Percentiles rank a stretch among this genome's conserved stretches.
Conservation (phyloP, 1,139 yeast species). For the Lodderomyces metapsilosis region DNA sequence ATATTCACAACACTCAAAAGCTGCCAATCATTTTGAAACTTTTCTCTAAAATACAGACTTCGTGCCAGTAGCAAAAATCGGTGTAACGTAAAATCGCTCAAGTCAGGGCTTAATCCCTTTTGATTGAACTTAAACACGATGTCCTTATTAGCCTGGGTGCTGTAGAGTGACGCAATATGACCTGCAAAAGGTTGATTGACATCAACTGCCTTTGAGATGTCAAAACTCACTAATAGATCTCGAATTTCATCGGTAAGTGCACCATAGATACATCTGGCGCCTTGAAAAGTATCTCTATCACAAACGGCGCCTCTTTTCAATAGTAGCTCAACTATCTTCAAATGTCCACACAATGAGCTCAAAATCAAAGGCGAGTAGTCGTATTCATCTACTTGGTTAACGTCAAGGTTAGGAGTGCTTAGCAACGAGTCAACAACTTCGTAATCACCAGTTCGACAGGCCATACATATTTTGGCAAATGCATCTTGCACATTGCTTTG, state of each 20-base stretch:
- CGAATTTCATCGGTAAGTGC: conserved; percentile 69
- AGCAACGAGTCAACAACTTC: conserved; percentile 61
- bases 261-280: conserved; percentile 77
- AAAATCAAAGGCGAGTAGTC: conserved; percentile 73
- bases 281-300: conserved; percentile 77
- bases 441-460: conserved; percentile 68
- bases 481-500: conserved; percentile 12
- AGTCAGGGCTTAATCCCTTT: conserved; percentile 1
- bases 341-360: conserved; percentile 76
- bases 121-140: conserved; percentile 4
- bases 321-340: conserved; percentile 55
- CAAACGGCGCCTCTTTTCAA: conserved; percentile 68
- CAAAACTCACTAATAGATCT: conserved; percentile 56
- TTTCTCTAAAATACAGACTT: conserved; percentile 26
- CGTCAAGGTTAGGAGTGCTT: conserved; percentile 50
- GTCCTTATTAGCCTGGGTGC: conserved; percentile 16
- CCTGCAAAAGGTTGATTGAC: conserved; percentile 72
- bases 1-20: conserved; percentile 21
- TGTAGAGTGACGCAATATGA: conserved; percentile 55
- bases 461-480: conserved; percentile 52
- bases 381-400: conserved; percentile 68
- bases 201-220: conserved; percentile 69
- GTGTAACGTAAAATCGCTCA: conserved; percentile 26
- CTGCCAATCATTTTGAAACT: conserved; percentile 27
- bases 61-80: conserved; percentile 43